These are phyloP conservation scores for Nicotiana undulata DNA, from an alignment of 257 asterid species.

Conservation along the genomic window DNA sequence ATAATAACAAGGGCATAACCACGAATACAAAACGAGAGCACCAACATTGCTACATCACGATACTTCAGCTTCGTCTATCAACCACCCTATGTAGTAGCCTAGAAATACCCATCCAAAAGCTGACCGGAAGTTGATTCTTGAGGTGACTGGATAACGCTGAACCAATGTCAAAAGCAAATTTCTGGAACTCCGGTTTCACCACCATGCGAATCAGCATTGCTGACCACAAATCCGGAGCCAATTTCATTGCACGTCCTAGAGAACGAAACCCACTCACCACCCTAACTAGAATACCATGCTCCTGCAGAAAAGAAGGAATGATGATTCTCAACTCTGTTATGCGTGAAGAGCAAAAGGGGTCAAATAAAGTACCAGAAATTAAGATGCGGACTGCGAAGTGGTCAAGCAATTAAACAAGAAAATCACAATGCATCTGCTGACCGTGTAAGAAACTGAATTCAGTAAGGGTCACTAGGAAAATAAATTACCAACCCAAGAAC, in stretches of 20 bases:
- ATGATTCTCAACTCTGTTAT: background rate
- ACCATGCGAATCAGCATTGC: conserved; percentile 67
- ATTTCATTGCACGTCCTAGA: conserved; percentile 48
- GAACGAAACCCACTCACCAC: conserved; percentile 53
- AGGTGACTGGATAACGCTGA: conserved; percentile 49
- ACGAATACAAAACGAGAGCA: background rate
- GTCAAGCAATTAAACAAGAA: background rate
- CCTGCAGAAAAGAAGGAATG: conserved; percentile 27
- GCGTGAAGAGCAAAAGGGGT: background rate
- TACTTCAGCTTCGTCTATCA: background rate
- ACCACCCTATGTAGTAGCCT: conserved; percentile 34
- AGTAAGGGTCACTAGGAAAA: background rate
- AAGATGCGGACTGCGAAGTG: background rate
- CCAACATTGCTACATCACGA: background rate
- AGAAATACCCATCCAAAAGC: conserved; percentile 59
- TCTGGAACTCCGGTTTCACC: conserved; percentile 61
- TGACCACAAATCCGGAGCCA: conserved; percentile 74
- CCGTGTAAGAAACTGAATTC: background rate
- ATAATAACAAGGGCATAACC: background rate
- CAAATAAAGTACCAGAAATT: background rate
- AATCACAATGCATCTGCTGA: background rate
- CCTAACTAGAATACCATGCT: conserved; percentile 41
- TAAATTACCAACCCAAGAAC: background rate
- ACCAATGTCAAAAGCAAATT: conserved; percentile 42
- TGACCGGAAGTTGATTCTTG: conserved; percentile 33